A percentile compares a stretch with the other conserved stretches of the same genome.
Conservation (phyloP, 441 rosid species). For the Pelargonium myrrhifolium region DNA sequence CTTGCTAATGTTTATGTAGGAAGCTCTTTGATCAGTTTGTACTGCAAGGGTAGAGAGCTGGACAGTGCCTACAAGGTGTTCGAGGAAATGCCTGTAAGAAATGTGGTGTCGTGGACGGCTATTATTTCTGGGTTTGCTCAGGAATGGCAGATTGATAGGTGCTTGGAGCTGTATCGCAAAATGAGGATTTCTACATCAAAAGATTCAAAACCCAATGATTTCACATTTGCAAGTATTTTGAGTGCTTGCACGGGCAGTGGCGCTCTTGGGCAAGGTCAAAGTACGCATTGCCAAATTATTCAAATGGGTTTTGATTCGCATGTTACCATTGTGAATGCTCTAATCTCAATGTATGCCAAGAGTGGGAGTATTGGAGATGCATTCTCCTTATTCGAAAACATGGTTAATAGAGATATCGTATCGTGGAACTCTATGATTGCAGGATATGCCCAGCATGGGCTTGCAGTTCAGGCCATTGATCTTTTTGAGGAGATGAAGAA, state of each 20-base stretch:
- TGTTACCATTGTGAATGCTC: constrained; percentile 47
- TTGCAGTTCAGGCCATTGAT: constrained; percentile 41
- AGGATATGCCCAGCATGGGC: constrained; percentile 70
- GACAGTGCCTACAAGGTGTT: constrained; percentile 45
- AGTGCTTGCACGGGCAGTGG: constrained; percentile 66
- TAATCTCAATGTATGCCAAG: constrained; percentile 64
- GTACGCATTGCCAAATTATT: constrained; percentile 51
- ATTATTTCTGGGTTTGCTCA: constrained; percentile 71
- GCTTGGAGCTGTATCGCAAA: constrained; percentile 45
- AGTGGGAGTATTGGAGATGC: constrained; percentile 50
- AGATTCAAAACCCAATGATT: constrained; percentile 58
- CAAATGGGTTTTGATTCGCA: constrained; percentile 49
- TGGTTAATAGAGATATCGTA: constrained; percentile 35
- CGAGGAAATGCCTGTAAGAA: constrained; percentile 66
- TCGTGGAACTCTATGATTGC: constrained; percentile 85
- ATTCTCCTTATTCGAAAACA: constrained; percentile 28
- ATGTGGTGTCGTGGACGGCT: constrained; percentile 76
- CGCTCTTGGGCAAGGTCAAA: constrained; percentile 50
- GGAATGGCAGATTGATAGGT: constrained; percentile 47
- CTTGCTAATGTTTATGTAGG: constrained; percentile 52
- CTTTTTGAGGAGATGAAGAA: constrained; percentile 56
- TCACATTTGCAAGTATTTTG: constrained; percentile 59
- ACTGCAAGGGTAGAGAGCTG: constrained; percentile 40
- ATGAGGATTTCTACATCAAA: constrained; percentile 50
- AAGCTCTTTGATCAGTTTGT: constrained; percentile 47